Evolutionary conservation across 352 stramenopile species (phyloP), one percentile per base, ranked within the genome.

Genomic region (Blastocystis sp.): DNA sequence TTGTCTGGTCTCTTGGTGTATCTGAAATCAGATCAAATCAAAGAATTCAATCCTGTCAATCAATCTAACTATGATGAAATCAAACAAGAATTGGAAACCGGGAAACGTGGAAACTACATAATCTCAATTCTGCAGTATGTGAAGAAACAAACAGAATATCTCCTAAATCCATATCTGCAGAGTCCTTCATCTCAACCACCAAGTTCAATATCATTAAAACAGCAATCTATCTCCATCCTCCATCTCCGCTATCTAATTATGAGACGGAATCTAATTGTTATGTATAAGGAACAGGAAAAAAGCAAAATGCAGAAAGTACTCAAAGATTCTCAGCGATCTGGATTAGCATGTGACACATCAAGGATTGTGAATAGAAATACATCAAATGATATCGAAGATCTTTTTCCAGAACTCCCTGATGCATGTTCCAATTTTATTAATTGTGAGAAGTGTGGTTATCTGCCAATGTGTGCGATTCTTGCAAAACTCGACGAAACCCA

Each of bases 301-400:
- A 22, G 30, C 6, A 19, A n/a, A 30, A 13, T 62, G n/a, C 7
- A 40, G 30, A 56, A 27, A 30, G 30, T n/a, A 30, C 5, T 48
- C n/a, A 33, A 64, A 27, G 24, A n/a, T n/a, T n/a, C n/a, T n/a
- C n/a, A n/a, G n/a, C n/a, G n/a, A n/a, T n/a, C n/a, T n/a, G n/a
- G n/a, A n/a, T n/a, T n/a, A n/a, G n/a, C n/a, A n/a, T n/a, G n/a
- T n/a, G n/a, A n/a, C n/a, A n/a, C n/a, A n/a, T n/a, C n/a, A n/a
- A n/a, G n/a, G n/a, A n/a, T n/a, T n/a, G n/a, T n/a, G n/a, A n/a
- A n/a, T n/a, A n/a, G n/a, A 70, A 70, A 35, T 33, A 33, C 0
- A 48, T 48, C n/a, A n/a, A n/a, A 44, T 15, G 73, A 66, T 17
- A 84, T 84, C 48, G 73, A 84, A 30, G 73, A 84, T 84, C 11